Evolutionary conservation across 83 land plant genomes (phyloP), one percentile per base, ranked within the genome.

Genomic region (Isoetes engelmannii): DNA sequence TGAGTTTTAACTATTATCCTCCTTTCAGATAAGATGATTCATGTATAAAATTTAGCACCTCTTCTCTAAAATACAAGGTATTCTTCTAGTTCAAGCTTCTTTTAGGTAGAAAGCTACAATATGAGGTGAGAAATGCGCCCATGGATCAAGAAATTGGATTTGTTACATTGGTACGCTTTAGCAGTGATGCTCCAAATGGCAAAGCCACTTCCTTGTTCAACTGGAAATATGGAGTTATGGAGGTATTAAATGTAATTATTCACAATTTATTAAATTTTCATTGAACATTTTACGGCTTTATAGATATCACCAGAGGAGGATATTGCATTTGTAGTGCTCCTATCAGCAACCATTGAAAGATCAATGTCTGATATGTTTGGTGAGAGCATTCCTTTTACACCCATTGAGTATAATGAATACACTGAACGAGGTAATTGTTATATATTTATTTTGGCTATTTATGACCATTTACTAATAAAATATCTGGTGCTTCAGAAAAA

Each of bases 131-230:
- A 17, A 68, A 67, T 8, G 51, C 70, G 0, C 59, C 43, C 41
- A 48, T 69, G 13, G 83, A 78, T 0, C 82, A 82, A 20, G 97
- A 92, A 49, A 89, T 86, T 19, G 85, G 86, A 0, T 92, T 87
- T 63, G 70, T 92, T 10, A 92, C 98, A 0, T 71, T 92, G n/a
- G 80, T 89, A 15, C 74, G 98, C 45, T 81, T 59, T 75, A 74
- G 85, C 15, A 48, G 81, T 3, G 83, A 87, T 20, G 67, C 81
- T 54, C 91, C 89, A 5, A 72, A 55, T 41, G 95, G 98, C 6
- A 89, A 69, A 67, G 98, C 92, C 37, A 92, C 95, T 0, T 91
- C 95, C 10, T 78, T 92, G 3, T 49, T 92, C 47, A 89, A 92
- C 67, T 92, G 91, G 92, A 87, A 81, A 75, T 77, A 89, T 0